A percentile compares a stretch with the other conserved stretches of the same genome.
phyloP scores from a whole-genome alignment of 768 basidiomycete genomes.

The Panaeolus papilionaceus region DNA sequence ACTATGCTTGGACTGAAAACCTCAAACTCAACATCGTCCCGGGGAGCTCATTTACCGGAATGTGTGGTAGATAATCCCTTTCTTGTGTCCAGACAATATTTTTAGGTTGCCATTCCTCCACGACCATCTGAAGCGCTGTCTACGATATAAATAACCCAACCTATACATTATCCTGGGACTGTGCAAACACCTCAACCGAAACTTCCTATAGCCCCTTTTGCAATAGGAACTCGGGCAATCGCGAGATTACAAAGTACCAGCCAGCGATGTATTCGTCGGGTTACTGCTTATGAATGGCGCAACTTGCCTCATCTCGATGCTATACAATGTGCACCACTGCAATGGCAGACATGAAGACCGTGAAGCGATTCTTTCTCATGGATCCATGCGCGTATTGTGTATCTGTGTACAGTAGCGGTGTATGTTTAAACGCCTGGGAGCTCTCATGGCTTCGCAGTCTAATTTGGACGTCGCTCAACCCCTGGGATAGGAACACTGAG shows the following conservation, averaged over 20 bases:
- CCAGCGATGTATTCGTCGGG: not conserved
- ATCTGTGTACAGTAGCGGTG: not conserved
- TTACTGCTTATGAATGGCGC: not conserved
- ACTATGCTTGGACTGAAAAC: not conserved
- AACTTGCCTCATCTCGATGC: not conserved
- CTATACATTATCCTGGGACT: not conserved
- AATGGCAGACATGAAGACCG: not conserved
- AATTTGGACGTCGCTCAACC: not conserved
- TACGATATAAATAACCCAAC: conserved; percentile 3
- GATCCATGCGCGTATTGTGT: not conserved
- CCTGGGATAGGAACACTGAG: not conserved
- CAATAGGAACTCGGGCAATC: not conserved
- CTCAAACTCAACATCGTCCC: not conserved
- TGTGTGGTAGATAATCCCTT: not conserved
- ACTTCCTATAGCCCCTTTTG: not conserved
- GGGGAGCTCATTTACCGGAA: conserved; percentile 3
- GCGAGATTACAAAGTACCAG: not conserved
- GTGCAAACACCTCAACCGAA: not conserved
- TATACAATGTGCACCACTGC: not conserved
- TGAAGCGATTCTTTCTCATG: not conserved
- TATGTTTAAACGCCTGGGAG: conserved; percentile 9
- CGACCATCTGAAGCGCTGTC: conserved; percentile 12
- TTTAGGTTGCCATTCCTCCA: not conserved
- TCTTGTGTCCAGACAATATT: not conserved
- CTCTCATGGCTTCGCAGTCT: not conserved